Percentiles rank a stretch among this genome's conserved stretches.
These are phyloP conservation scores for Bryum argenteum DNA, from an alignment of 225 moss, liverwort and hornwort genomes.

Conservation along the genomic window DNA sequence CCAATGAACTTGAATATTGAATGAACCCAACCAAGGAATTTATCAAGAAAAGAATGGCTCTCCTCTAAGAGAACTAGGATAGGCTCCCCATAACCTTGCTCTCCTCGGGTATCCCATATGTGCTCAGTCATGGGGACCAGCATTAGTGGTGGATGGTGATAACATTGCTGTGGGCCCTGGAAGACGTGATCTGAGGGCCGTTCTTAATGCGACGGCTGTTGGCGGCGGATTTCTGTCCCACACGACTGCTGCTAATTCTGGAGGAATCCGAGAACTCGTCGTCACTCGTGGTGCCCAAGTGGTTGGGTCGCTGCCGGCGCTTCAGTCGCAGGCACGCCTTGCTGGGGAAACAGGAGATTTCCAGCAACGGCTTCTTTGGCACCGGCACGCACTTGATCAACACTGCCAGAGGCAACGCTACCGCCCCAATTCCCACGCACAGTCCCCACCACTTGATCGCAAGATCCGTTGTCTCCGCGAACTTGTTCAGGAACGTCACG, in stretches of 20 bases:
- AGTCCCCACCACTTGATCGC: constrained; percentile 48
- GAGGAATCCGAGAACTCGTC: not conserved
- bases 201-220: not conserved
- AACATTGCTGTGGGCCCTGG: constrained; percentile 18
- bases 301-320: constrained; percentile 35
- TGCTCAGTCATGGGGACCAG: not conserved
- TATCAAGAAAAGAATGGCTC: too few species aligned
- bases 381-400: constrained; percentile 39
- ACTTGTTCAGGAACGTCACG: constrained; percentile 52
- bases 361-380: constrained; percentile 37
- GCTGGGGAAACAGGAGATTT: constrained; percentile 46
- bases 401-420: constrained; percentile 35
- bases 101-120: too few species aligned
- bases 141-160: constrained; percentile 15
- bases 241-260: constrained; percentile 3
- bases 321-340: constrained; percentile 37
- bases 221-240: not conserved
- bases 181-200: not conserved
- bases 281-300: not conserved
- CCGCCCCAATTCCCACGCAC: constrained; percentile 35
- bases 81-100: too few species aligned
- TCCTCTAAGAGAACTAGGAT: too few species aligned
- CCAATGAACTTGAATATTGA: too few species aligned
- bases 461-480: constrained; percentile 42
- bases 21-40: too few species aligned